A percentile compares a stretch with the other conserved stretches of the same genome.
Evolutionary conservation across 352 stramenopile species (phyloP).

Genomic region (Poterioochromonas sp.): DNA sequence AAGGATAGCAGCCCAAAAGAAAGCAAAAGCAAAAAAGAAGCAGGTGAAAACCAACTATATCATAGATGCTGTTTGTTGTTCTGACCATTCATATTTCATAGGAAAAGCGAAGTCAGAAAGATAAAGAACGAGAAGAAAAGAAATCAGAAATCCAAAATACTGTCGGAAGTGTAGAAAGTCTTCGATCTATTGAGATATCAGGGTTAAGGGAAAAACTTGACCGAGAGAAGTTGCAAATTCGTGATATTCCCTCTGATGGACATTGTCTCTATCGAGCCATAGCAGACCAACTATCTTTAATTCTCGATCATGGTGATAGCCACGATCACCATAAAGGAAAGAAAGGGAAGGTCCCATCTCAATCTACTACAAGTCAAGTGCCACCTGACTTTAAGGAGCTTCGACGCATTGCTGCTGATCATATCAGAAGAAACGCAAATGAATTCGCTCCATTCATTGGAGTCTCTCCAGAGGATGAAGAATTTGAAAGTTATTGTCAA

Average conservation of each 20-base stretch:
- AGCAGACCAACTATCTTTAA: conserved; percentile 5
- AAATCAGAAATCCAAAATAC: background rate
- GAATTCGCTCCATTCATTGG: conserved; percentile 82
- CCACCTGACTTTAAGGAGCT: conserved; percentile 48
- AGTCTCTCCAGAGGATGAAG: conserved; percentile 36
- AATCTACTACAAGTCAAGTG: background rate
- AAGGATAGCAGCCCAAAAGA: no score
- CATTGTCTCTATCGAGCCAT: conserved; percentile 88
- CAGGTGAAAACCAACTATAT: background rate
- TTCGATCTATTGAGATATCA: background rate
- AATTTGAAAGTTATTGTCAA: conserved; percentile 79
- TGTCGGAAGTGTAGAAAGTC: background rate
- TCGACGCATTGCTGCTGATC: conserved; percentile 57
- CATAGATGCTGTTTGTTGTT: background rate
- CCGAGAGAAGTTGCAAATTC: conserved; percentile 47
- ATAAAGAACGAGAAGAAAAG: background rate
- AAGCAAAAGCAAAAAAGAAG: no score
- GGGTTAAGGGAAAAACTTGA: background rate
- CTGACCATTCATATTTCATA: background rate
- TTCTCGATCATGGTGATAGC: background rate
- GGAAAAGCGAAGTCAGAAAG: conserved; percentile 6
- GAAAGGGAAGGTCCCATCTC: background rate
- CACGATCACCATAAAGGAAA: background rate
- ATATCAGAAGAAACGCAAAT: conserved; percentile 65
- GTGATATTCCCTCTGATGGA: conserved; percentile 88